Base-by-base conservation (phyloP, 768 basidiomycete genomes). In the Roridomyces roridus region DNA sequence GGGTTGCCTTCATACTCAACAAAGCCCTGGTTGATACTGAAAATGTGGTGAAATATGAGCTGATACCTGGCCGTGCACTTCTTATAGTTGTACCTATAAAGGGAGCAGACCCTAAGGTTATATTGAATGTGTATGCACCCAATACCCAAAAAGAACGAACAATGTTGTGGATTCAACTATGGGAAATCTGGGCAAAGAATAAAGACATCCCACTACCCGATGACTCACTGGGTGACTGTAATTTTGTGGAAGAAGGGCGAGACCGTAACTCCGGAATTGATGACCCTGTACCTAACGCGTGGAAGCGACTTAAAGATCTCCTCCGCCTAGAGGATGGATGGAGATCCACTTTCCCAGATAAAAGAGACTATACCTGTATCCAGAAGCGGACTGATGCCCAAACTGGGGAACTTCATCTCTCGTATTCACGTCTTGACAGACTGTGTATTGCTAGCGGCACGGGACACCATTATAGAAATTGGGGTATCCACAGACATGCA, bases 171-270 rank as follows among this genome's bases (percentile, higher is more conserved):
- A 15, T 25, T 6, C 15, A 42, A 24, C 11, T 42, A 21, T 43
- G 42, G 42, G 6, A 45, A 17, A 24, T 21, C 10, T 43, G 25
- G 21, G 9, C 17, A 3, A 8, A 43, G 8, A 43, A 43, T 43
- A 2, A 2, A 6, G 42, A 43, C 6, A 21, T 43, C 3, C 51
- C 51, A 15, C 31, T 53, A 6, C 42, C 51, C 5, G 11, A 12
- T 45, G 8, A 34, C 5, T 17, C n/a, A n/a, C 34, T 53, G 2
- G 51, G 43, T 31, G 51, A 53, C 35, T 53, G 51, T 42, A 53
- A 53, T 25, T 53, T 53, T 53, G 51, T 53, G 17, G 44, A 53
- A 28, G 43, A 46, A n/a, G 20, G 2, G 3, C 29, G 15, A 34
- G 51, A 53, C 34, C 42, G 43, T 14, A 20, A 15, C 17, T 45